Percentiles rank a stretch among this genome's conserved stretches.
Evolutionary conservation across 306 rosid genomes (phyloP).

Genomic region (Vachellia pachyceras): DNA sequence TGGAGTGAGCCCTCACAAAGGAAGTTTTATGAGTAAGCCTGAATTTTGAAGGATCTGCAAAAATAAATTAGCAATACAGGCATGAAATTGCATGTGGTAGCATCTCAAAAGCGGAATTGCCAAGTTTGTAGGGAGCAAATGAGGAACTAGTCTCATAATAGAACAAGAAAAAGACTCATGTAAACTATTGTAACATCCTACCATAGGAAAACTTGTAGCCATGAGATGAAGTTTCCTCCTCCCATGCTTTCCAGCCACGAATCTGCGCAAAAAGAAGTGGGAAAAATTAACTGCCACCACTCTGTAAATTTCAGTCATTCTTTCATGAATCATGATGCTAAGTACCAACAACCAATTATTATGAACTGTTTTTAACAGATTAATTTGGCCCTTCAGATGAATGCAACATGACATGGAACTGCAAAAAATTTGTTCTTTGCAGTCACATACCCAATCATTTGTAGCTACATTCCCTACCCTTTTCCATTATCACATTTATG

Average conservation of each 20-base stretch:
- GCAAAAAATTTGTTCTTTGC: neutral
- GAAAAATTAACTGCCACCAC: neutral
- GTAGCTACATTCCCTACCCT: neutral
- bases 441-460: neutral
- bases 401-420: conserved; percentile 1
- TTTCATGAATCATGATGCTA: conserved; percentile 1
- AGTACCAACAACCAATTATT: neutral
- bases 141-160: neutral
- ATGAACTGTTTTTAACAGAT: neutral
- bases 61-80: conserved; percentile 6
- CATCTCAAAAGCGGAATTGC: conserved; percentile 20
- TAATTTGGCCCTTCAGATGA: neutral
- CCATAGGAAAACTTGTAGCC: conserved; percentile 81
- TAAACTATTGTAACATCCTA: conserved; percentile 40
- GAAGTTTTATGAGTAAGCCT: conserved; percentile 93
- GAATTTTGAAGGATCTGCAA: conserved; percentile 74
- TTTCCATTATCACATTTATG: neutral
- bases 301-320: neutral
- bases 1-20: conserved; percentile 83
- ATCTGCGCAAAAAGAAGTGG: conserved; percentile 55
- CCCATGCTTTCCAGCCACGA: conserved; percentile 98
- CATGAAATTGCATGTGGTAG: conserved; percentile 8
- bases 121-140: neutral
- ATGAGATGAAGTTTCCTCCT: conserved; percentile 77
- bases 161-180: conserved; percentile 12